Conservation (phyloP, 768 basidiomycete genomes). For the Artomyces pyxidatus region DNA sequence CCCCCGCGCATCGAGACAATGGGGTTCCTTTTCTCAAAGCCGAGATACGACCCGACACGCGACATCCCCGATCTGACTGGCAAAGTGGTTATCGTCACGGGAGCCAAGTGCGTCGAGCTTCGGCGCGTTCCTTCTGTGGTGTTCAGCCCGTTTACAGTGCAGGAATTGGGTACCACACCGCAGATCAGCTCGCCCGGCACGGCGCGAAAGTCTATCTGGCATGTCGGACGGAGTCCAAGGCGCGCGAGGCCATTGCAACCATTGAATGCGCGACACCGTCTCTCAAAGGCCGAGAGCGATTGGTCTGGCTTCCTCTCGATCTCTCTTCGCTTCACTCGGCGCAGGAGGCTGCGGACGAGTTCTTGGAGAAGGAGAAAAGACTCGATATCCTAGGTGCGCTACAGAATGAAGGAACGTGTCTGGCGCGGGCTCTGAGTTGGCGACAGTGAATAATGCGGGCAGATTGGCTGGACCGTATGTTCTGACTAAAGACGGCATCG, state of each 20-base stretch:
- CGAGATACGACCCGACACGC: no score
- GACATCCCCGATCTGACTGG: neutral
- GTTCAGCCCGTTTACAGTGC: no score
- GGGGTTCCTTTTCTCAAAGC: no score
- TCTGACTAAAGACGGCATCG: neutral
- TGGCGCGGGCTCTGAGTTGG: neutral
- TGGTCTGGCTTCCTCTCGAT: neutral
- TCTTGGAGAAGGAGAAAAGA: neutral
- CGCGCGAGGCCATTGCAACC: neutral
- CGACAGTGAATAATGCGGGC: neutral
- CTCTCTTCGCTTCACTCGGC: neutral
- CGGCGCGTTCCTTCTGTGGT: neutral
- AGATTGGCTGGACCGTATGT: neutral
- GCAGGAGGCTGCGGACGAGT: neutral
- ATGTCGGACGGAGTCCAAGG: neutral
- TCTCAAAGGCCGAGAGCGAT: neutral
- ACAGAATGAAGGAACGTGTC: neutral
- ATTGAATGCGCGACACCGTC: neutral
- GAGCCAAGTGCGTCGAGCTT: neutral
- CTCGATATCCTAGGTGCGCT: neutral
- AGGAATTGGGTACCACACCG: neutral
- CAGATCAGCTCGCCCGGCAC: neutral
- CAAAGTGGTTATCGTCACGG: neutral
- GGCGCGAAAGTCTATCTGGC: slow-evolving; percentile 1
- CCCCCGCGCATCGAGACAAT: no score